These are phyloP conservation scores for Pezicula carpinea DNA, from an alignment of 2,329 filamentous ascomycete genomes.

Conservation along the genomic window DNA sequence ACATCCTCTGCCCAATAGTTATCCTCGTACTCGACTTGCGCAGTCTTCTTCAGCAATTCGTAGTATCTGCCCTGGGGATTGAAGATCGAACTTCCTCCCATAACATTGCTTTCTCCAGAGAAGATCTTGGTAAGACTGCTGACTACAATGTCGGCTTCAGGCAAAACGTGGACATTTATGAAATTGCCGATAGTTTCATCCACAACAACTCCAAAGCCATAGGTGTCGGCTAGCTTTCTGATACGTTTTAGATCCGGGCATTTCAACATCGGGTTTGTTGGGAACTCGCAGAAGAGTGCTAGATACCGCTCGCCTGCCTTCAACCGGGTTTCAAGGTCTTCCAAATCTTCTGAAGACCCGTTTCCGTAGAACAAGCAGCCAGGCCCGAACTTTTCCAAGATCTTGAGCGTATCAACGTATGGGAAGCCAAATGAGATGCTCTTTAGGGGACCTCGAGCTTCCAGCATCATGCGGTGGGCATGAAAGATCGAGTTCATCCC, in stretches of 20 bases:
- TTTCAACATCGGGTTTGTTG: slow-evolving; percentile 82
- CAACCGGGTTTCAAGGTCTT: slow-evolving; percentile 74
- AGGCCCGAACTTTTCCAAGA: slow-evolving; percentile 89
- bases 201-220: slow-evolving; percentile 84
- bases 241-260: slow-evolving; percentile 85
- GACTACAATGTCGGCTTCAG: slow-evolving; percentile 84
- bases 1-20: slow-evolving; percentile 93
- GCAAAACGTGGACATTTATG: slow-evolving; percentile 89
- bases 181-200: slow-evolving; percentile 98
- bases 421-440: slow-evolving; percentile 96
- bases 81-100: slow-evolving; percentile 75
- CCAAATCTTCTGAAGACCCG: slow-evolving; percentile 71
- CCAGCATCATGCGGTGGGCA: slow-evolving; percentile 69
- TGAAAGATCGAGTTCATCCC: slow-evolving; percentile 97
- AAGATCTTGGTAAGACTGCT: slow-evolving; percentile 97
- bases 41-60: slow-evolving; percentile 57
- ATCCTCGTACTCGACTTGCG: slow-evolving; percentile 70
- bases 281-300: slow-evolving; percentile 90
- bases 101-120: slow-evolving; percentile 95
- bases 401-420: slow-evolving; percentile 94
- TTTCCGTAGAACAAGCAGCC: slow-evolving; percentile 86
- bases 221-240: slow-evolving; percentile 70
- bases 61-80: slow-evolving; percentile 70
- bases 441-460: slow-evolving; percentile 58
- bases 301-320: slow-evolving; percentile 70